Evolutionary conservation across 2,329 filamentous ascomycete genomes (phyloP).

Genomic region (Didymella segeticola): DNA sequence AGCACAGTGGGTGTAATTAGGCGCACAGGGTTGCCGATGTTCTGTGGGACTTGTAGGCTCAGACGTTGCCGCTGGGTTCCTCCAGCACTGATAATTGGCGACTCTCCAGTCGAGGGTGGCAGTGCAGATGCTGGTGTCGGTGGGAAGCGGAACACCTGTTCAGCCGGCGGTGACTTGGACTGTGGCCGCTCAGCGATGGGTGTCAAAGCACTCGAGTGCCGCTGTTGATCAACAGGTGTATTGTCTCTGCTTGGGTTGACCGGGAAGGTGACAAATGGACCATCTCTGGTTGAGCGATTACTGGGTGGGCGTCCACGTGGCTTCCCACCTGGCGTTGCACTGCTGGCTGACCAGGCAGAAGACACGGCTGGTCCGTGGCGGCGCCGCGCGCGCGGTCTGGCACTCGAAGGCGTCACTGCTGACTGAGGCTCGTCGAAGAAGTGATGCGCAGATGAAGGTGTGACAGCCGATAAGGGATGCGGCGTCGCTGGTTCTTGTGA

Average conservation of each 20-base stretch:
- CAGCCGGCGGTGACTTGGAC: slow-evolving; percentile 45
- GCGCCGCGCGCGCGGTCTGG: slow-evolving; percentile 59
- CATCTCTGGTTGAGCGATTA: slow-evolving; percentile 69
- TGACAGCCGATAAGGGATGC: slow-evolving; percentile 80
- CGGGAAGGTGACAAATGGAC: slow-evolving; percentile 73
- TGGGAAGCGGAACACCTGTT: slow-evolving; percentile 48
- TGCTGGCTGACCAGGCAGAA: slow-evolving; percentile 81
- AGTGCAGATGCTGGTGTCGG: slow-evolving; percentile 49
- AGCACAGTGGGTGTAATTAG: slow-evolving; percentile 66
- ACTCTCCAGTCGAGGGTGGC: slow-evolving; percentile 16
- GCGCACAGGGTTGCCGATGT: slow-evolving; percentile 65
- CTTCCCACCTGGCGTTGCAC: slow-evolving; percentile 69
- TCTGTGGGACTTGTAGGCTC: slow-evolving; percentile 68
- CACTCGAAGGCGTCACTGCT: slow-evolving; percentile 69
- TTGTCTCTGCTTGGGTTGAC: slow-evolving; percentile 62
- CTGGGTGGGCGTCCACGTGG: slow-evolving; percentile 80
- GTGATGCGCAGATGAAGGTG: slow-evolving; percentile 63
- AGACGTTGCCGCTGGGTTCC: slow-evolving; percentile 52
- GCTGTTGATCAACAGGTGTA: slow-evolving; percentile 54
- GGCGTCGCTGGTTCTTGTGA: slow-evolving; percentile 68
- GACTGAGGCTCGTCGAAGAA: slow-evolving; percentile 71
- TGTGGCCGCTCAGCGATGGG: slow-evolving; percentile 55
- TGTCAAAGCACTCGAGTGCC: slow-evolving; percentile 51
- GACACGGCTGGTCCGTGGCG: slow-evolving; percentile 87
- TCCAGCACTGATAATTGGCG: slow-evolving; percentile 17